Evolutionary conservation across 306 rosid genomes (phyloP).

Genomic region (Morella rubra): DNA sequence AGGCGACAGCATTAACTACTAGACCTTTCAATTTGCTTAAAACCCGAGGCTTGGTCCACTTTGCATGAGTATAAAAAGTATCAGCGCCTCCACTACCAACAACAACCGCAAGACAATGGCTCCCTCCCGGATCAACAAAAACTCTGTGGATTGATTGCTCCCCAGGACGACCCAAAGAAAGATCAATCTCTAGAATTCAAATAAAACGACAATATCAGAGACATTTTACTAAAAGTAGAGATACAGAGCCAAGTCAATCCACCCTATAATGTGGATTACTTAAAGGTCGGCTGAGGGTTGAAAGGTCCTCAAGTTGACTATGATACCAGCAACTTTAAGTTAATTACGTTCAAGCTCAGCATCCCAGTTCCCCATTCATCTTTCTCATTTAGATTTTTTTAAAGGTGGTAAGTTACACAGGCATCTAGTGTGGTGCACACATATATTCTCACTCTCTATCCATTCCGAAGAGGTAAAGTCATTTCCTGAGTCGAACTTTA

Average conservation of each 20-base stretch:
- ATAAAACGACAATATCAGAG: constrained; percentile 27
- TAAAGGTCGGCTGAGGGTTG: too few species aligned
- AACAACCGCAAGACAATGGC: constrained; percentile 86
- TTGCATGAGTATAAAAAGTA: constrained; percentile 87
- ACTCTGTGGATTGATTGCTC: constrained; percentile 95
- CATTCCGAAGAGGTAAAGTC: too few species aligned
- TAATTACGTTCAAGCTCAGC: too few species aligned
- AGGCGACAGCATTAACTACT: constrained; percentile 87
- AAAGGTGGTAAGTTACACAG: too few species aligned
- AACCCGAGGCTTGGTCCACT: constrained; percentile 87
- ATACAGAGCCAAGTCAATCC: background rate
- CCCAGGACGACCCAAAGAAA: constrained; percentile 81
- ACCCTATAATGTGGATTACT: background rate
- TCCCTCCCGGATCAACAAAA: constrained; percentile 95
- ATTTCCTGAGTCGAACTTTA: too few species aligned
- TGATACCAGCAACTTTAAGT: too few species aligned
- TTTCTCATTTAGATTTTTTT: too few species aligned
- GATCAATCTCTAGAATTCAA: constrained; percentile 72
- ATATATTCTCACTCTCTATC: too few species aligned
- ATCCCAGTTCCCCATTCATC: too few species aligned
- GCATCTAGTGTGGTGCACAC: too few species aligned
- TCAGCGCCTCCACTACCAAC: constrained; percentile 81
- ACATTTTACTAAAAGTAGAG: background rate
- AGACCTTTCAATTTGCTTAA: constrained; percentile 81
- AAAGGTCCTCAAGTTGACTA: too few species aligned